Base-by-base conservation (phyloP, 148 eudicot genomes). In the Chenopodium berlandieri region DNA sequence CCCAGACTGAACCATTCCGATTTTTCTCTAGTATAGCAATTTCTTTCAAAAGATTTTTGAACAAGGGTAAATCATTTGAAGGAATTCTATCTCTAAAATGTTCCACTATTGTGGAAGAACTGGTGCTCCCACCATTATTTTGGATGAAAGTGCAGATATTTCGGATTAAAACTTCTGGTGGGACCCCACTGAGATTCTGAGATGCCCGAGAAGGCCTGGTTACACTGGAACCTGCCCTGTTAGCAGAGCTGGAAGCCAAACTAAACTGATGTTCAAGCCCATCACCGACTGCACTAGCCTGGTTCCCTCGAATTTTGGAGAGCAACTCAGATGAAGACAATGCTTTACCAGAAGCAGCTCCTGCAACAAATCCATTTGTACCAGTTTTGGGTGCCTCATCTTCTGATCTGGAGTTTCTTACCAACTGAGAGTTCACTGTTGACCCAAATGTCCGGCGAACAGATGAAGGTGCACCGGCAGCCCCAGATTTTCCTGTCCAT, bases 391-490 rank as follows among this genome's bases (percentile, higher is more conserved):
- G 77, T 27, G 83, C 73, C 67, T 70, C 90, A 23, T 83, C 89
- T 14, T 69, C 32, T 62, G 85, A 78, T 75, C 81, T 86, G 25
- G 91, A 75, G 62, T 79, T 86, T 71, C 65, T 86, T 60, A 78
- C 80, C 76, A 96, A 66, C 23, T 90, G 92, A 66, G 94, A 78
- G 82, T 86, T 96, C 71, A 94, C 87, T 1, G 97, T 91, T 50
- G 99, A 91, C 30, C 99, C 98, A 60, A 96, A 96, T 80, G 92
- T 96, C 47, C 86, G 86, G 72, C 85, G 86, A 67, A 85, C 84
- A 25, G 94, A 86, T 32, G 97, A 89, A n/a, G 99, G 99, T 50
- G 92, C 99, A 68, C 99, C 99, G 14, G 99, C 99, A 62, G 91
- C 92, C 27, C 97, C 98, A 8, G 99, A 87, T 85, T 81, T 91